Conservation (phyloP, 257 asterid species). For the Solanum microdontum region DNA sequence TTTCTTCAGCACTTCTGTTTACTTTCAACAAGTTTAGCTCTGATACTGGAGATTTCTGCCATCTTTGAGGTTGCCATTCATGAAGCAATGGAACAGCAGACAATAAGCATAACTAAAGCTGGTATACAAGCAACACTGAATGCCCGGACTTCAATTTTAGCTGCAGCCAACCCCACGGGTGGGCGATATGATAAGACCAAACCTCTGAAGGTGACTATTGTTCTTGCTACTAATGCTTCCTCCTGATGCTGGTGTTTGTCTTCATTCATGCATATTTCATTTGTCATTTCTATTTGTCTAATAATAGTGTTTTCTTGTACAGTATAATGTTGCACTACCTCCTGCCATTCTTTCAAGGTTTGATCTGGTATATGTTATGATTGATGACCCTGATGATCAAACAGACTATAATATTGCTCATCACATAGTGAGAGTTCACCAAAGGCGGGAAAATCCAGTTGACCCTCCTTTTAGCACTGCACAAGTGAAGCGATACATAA, state of each 20-base stretch:
- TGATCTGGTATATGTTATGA: slow-evolving; percentile 96
- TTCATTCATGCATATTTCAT: background rate
- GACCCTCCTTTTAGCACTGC: slow-evolving; percentile 76
- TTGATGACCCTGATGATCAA: slow-evolving; percentile 94
- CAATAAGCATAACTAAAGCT: slow-evolving; percentile 98
- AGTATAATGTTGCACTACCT: slow-evolving; percentile 98
- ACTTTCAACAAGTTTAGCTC: background rate
- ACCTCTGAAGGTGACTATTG: slow-evolving; percentile 71
- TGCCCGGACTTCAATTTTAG: slow-evolving; percentile 96
- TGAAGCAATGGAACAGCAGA: slow-evolving; percentile 99
- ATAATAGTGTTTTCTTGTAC: slow-evolving; percentile 15
- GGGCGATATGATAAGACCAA: slow-evolving; percentile 95
- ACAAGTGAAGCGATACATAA: slow-evolving; percentile 76
- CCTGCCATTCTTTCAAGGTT: slow-evolving; percentile 99
- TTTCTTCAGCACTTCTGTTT: background rate
- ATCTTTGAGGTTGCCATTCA: slow-evolving; percentile 86
- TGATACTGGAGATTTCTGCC: background rate
- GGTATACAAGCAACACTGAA: slow-evolving; percentile 98
- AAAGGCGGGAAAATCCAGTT: slow-evolving; percentile 72
- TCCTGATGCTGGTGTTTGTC: background rate
- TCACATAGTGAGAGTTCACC: slow-evolving; percentile 93
- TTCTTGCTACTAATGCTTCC: background rate
- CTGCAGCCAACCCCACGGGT: slow-evolving; percentile 99
- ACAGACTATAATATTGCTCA: slow-evolving; percentile 89
- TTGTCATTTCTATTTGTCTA: background rate